Evolutionary conservation across 805 yeast species (phyloP).

Genomic region (Saturnispora dispora): DNA sequence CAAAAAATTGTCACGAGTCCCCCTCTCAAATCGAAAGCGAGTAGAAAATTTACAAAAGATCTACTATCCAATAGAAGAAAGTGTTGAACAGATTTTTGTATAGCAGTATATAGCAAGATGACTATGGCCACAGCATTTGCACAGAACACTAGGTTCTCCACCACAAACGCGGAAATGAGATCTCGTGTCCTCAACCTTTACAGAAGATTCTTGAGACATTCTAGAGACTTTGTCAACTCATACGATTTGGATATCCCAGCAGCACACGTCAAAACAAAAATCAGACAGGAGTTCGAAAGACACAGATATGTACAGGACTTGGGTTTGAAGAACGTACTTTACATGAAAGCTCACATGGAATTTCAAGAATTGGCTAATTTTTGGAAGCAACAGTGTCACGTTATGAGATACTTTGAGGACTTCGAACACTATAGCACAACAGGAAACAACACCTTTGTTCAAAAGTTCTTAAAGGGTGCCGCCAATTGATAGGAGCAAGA

Average conservation of each 20-base stretch:
- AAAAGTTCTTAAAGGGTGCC: slow-evolving; percentile 63
- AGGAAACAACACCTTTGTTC: slow-evolving; percentile 54
- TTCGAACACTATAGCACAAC: slow-evolving; percentile 47
- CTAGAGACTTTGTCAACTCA: slow-evolving; percentile 42
- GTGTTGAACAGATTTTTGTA: neutral
- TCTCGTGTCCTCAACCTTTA: slow-evolving; percentile 58
- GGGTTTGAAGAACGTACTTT: slow-evolving; percentile 56
- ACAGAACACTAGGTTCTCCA: slow-evolving; percentile 63
- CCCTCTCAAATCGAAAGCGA: neutral
- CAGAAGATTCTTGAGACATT: slow-evolving; percentile 60
- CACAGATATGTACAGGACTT: slow-evolving; percentile 62
- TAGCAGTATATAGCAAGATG: slow-evolving; percentile 18
- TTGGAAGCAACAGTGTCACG: slow-evolving; percentile 86
- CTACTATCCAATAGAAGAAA: neutral
- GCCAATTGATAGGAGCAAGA: slow-evolving; percentile 21
- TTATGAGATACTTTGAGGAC: slow-evolving; percentile 70
- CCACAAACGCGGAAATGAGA: slow-evolving; percentile 51
- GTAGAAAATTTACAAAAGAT: neutral
- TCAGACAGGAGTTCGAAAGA: slow-evolving; percentile 86
- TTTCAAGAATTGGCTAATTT: slow-evolving; percentile 80
- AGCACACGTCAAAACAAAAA: slow-evolving; percentile 68
- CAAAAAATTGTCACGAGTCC: neutral
- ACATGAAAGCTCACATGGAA: slow-evolving; percentile 83
- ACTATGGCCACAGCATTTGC: slow-evolving; percentile 80
- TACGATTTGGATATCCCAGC: slow-evolving; percentile 73